Evolutionary conservation across 129 eudicot genomes (phyloP).

Genomic region (Pulicaria dysenterica): DNA sequence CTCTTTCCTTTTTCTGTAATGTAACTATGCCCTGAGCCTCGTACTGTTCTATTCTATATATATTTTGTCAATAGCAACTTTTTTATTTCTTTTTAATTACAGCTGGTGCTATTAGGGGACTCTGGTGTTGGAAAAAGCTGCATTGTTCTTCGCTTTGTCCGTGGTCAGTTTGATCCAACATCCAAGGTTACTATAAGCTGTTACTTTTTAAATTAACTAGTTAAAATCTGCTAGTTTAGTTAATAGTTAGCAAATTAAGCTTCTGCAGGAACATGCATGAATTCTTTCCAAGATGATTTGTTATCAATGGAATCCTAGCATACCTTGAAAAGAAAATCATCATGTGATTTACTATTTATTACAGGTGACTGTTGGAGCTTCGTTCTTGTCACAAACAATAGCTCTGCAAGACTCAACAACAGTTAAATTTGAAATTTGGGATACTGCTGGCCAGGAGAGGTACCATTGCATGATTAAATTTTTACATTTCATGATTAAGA

Average conservation of each 20-base stretch:
- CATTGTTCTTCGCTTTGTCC: constrained; percentile 98
- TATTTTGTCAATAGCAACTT: constrained; percentile 6
- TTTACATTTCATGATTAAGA: neutral
- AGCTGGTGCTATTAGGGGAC: constrained; percentile 96
- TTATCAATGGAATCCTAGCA: neutral
- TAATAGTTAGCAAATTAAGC: neutral
- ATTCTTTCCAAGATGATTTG: neutral
- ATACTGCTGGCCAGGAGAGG: constrained; percentile 99
- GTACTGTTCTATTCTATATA: neutral
- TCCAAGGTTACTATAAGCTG: constrained; percentile 61
- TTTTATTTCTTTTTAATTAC: constrained; percentile 36
- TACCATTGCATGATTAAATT: constrained; percentile 16
- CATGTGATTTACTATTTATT: constrained; percentile 11
- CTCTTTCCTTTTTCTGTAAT: neutral
- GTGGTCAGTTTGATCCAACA: constrained; percentile 98
- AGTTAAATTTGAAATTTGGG: constrained; percentile 98
- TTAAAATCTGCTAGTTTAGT: constrained; percentile 6
- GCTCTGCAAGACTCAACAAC: constrained; percentile 97
- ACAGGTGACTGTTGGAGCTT: constrained; percentile 98
- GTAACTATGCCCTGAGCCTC: neutral
- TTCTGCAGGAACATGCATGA: neutral
- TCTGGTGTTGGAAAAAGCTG: constrained; percentile 99
- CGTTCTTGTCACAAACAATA: constrained; percentile 95
- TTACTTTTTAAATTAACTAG: neutral
- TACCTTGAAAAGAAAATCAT: neutral